These are phyloP conservation scores for Lathyrus sativus DNA, from an alignment of 306 rosid genomes.

Conservation along the genomic window DNA sequence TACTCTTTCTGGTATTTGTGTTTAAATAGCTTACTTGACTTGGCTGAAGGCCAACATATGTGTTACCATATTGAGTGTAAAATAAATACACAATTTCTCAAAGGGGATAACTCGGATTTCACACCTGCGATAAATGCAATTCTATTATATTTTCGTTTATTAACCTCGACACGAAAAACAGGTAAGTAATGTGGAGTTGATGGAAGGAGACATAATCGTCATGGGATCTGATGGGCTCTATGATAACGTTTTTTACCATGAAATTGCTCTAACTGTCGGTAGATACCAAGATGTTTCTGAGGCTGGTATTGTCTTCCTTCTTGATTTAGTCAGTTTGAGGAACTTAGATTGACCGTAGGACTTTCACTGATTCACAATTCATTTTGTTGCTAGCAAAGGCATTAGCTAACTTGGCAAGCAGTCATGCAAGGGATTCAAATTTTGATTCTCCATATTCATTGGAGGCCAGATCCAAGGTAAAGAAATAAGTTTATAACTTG, in stretches of 20 bases:
- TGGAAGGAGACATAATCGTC: constrained; percentile 73
- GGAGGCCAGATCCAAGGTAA: constrained; percentile 87
- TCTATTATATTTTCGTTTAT: constrained; percentile 37
- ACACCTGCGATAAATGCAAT: constrained; percentile 15
- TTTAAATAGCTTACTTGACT: constrained; percentile 6
- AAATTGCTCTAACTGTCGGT: constrained; percentile 54
- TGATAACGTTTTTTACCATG: constrained; percentile 77
- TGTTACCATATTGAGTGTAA: not conserved
- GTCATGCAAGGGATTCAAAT: constrained; percentile 69
- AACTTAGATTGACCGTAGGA: constrained; percentile 8
- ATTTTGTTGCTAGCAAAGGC: constrained; percentile 81
- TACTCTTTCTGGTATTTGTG: constrained; percentile 13
- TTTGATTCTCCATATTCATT: constrained; percentile 87
- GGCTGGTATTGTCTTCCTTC: constrained; percentile 65
- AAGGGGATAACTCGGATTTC: constrained; percentile 22
- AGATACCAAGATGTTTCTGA: constrained; percentile 59
- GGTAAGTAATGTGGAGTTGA: constrained; percentile 68
- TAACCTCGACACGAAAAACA: constrained; percentile 39
- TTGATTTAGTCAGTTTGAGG: constrained; percentile 21
- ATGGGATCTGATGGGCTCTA: constrained; percentile 89
- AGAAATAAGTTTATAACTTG: not conserved
- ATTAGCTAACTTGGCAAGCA: constrained; percentile 82
- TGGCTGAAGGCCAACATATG: constrained; percentile 23
- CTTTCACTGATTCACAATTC: constrained; percentile 37
- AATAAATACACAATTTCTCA: constrained; percentile 18